phyloP scores from a whole-genome alignment of 2,329 filamentous ascomycete genomes.

The Aspergillus luchuensis region DNA sequence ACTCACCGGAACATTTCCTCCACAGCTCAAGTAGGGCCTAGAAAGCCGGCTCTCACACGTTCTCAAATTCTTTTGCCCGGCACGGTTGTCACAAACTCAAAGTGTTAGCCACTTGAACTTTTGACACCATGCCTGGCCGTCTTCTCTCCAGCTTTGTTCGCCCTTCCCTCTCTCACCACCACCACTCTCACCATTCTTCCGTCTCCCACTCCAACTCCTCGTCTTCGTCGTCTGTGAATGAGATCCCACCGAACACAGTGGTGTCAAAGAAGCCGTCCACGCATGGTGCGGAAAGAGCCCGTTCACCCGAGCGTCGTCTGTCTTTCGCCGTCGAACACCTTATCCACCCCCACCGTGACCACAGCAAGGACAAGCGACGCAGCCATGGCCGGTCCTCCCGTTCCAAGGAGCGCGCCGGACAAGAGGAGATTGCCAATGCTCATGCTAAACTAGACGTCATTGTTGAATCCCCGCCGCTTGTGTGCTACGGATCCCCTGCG shows the following conservation, averaged over 20 bases:
- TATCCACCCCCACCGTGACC: slow-evolving; percentile 45
- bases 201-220: slow-evolving; percentile 38
- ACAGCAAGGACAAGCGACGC: slow-evolving; percentile 46
- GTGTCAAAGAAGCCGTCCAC: slow-evolving; percentile 31
- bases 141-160: slow-evolving; percentile 44
- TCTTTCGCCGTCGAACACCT: slow-evolving; percentile 48
- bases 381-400: slow-evolving; percentile 37
- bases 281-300: slow-evolving; percentile 31
- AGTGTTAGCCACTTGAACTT: background rate
- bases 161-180: slow-evolving; percentile 29
- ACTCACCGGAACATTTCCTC: too few relatives aligned
- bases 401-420: slow-evolving; percentile 40
- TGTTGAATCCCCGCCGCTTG: slow-evolving; percentile 83
- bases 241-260: slow-evolving; percentile 28
- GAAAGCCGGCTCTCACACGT: background rate
- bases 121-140: slow-evolving; percentile 42
- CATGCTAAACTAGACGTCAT: slow-evolving; percentile 59
- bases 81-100: background rate
- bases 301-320: slow-evolving; percentile 43
- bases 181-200: slow-evolving; percentile 29
- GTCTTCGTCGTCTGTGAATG: slow-evolving; percentile 42
- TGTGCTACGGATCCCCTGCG: slow-evolving; percentile 76
- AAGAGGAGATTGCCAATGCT: slow-evolving; percentile 37
- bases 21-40: background rate
- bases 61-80: background rate